Evolutionary conservation across 768 basidiomycete species (phyloP).

Genomic region (Termitomyces sp.): DNA sequence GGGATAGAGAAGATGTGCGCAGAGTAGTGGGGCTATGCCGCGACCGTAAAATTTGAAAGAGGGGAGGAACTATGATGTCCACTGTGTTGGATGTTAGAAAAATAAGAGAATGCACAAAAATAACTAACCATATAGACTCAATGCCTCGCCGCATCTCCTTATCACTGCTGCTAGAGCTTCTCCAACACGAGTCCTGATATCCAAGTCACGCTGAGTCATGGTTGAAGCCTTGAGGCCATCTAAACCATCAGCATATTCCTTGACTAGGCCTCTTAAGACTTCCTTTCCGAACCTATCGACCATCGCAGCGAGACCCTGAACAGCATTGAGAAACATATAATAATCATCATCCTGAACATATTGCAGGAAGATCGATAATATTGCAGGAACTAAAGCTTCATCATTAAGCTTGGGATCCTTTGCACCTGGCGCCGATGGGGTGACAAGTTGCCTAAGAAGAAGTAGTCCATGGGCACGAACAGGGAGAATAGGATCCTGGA

Average conservation of each 20-base stretch:
- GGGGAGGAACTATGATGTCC: constrained; percentile 63
- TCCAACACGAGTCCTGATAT: constrained; percentile 70
- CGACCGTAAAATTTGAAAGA: constrained; percentile 60
- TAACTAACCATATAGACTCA: constrained; percentile 63
- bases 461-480: constrained; percentile 91
- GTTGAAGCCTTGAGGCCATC: constrained; percentile 42
- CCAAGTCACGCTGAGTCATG: constrained; percentile 59
- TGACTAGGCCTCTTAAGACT: constrained; percentile 61
- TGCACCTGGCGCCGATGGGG: constrained; percentile 21
- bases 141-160: constrained; percentile 59
- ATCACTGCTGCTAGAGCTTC: constrained; percentile 83
- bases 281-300: constrained; percentile 74
- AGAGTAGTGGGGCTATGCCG: constrained; percentile 63
- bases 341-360: constrained; percentile 88
- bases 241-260: constrained; percentile 52
- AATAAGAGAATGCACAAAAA: neutral
- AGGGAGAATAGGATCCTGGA: constrained; percentile 89
- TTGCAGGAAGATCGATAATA: constrained; percentile 83
- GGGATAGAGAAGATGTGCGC: constrained; percentile 50
- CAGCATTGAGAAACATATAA: constrained; percentile 91
- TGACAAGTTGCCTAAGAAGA: constrained; percentile 73
- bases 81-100: constrained; percentile 32
- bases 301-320: constrained; percentile 85
- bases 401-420: constrained; percentile 29
- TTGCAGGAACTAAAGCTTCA: constrained; percentile 69